A percentile compares a stretch with the other conserved stretches of the same genome.
Evolutionary conservation across 1,139 yeast genomes (phyloP).

Genomic region (Hanseniaspora uvarum): DNA sequence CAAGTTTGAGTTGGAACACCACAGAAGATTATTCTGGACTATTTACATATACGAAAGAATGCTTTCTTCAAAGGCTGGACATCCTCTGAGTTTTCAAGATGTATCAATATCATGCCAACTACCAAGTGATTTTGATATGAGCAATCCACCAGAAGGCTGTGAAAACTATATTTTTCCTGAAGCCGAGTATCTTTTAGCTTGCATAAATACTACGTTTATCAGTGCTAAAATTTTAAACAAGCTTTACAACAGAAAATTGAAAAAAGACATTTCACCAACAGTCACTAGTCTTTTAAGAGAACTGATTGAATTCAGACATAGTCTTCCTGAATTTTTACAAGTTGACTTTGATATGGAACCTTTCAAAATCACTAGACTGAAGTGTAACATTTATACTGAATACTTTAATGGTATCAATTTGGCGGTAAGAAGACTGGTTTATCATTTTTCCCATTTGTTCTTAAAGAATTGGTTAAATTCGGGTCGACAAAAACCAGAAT

Average conservation of each 20-base stretch:
- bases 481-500: slow-evolving; percentile 23
- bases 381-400: slow-evolving; percentile 73
- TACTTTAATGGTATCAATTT: slow-evolving; percentile 77
- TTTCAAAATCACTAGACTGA: slow-evolving; percentile 52
- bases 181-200: slow-evolving; percentile 66
- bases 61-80: slow-evolving; percentile 75
- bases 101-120: slow-evolving; percentile 67
- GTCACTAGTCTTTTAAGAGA: slow-evolving; percentile 62
- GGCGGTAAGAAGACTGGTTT: slow-evolving; percentile 69
- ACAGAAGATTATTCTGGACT: slow-evolving; percentile 85
- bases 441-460: slow-evolving; percentile 69
- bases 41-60: slow-evolving; percentile 81
- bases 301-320: slow-evolving; percentile 59
- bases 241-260: slow-evolving; percentile 67
- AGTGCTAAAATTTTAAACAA: slow-evolving; percentile 65
- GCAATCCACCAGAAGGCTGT: slow-evolving; percentile 46
- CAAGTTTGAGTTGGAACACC: slow-evolving; percentile 63
- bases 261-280: slow-evolving; percentile 60
- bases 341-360: slow-evolving; percentile 53
- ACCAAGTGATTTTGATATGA: slow-evolving; percentile 62
- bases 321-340: slow-evolving; percentile 52
- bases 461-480: slow-evolving; percentile 43
- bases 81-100: slow-evolving; percentile 69
- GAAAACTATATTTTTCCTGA: slow-evolving; percentile 69
- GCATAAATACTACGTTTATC: slow-evolving; percentile 72